Evolutionary conservation across 352 stramenopile genomes (phyloP), one percentile per base, ranked within the genome.

Genomic region (Peronospora farinosa): DNA sequence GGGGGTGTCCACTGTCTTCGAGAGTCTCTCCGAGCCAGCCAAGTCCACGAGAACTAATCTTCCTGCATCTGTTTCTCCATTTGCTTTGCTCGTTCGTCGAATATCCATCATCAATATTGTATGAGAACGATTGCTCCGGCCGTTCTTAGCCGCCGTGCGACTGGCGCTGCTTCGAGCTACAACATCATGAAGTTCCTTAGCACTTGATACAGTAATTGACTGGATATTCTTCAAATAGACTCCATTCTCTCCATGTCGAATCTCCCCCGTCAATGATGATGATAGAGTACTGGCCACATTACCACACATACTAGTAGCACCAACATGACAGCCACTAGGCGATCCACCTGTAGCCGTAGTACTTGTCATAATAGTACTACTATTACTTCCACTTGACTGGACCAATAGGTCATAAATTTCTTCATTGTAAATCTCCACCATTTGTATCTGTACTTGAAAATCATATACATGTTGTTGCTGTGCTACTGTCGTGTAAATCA

Each of bases 351-450:
- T 46, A 11, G 21, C 13, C 36, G n/a, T 12, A 38, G 40, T 19
- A 28, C 10, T 36, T 12, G 28, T 41, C 17, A 16, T 28, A 16
- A 17, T 27, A 5, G 9, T 27, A 27, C 17, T 40, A 35, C 1
- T 13, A 40, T 7, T 32, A 44, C 32, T 31, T 0, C 38, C 21
- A 19, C 12, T 30, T 15, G 32, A 31, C 25, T 40, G 38, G 15
- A 10, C 63, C 16, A 94, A 51, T 15, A 94, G 52, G 37, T 94
- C 83, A 31, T 83, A 85, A 40, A 92, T 72, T 42, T 94, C 82
- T 51, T 94, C 83, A 50, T 94, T 94, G 64, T 94, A 91, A 43
- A 94, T 75, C 60, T 94, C 78, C 16, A 94, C 76, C 45, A 89
- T 73, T 56, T 86, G 71, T 35, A 88, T 31, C 12, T 58, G 51